phyloP scores from a whole-genome alignment of 2,329 filamentous ascomycete genomes.

The Neonectria punicea region DNA sequence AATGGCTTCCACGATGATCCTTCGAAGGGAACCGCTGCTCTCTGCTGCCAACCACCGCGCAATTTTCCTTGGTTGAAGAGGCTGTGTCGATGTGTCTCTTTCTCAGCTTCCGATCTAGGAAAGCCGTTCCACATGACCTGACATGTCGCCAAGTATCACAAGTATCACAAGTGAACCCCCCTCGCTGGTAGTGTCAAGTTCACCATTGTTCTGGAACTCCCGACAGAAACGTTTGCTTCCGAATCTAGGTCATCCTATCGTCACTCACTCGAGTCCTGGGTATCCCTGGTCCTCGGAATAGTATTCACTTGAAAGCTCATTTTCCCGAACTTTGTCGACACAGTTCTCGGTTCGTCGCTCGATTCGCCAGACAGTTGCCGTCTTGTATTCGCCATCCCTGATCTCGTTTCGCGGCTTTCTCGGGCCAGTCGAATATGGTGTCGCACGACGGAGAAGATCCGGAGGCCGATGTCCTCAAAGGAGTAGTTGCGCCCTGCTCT shows the following conservation, averaged over 20 bases:
- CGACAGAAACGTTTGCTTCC: not conserved
- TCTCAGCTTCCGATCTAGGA: not conserved
- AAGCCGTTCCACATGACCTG: too few species aligned
- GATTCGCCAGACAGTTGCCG: not conserved
- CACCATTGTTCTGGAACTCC: not conserved
- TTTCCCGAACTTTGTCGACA: not conserved
- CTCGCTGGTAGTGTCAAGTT: not conserved
- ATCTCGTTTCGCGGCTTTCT: not conserved
- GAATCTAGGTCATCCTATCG: not conserved
- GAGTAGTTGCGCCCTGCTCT: not conserved
- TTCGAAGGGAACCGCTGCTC: not conserved
- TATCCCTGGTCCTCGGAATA: not conserved
- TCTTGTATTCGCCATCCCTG: not conserved
- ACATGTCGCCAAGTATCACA: not conserved
- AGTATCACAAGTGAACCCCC: not conserved
- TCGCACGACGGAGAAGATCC: too few species aligned
- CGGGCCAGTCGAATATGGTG: not conserved
- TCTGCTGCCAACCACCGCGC: not conserved
- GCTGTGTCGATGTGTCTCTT: not conserved
- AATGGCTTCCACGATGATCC: not conserved
- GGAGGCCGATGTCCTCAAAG: not conserved
- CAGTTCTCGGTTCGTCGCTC: not conserved
- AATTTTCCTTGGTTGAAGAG: not conserved
- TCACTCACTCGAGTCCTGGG: slow-evolving; percentile 1
- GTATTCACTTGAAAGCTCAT: slow-evolving; percentile 12